Percentiles rank a stretch among this genome's conserved stretches.
These are phyloP conservation scores for Flammula alnicola DNA, from an alignment of 1,284 basidiomycete species.

Conservation along the genomic window DNA sequence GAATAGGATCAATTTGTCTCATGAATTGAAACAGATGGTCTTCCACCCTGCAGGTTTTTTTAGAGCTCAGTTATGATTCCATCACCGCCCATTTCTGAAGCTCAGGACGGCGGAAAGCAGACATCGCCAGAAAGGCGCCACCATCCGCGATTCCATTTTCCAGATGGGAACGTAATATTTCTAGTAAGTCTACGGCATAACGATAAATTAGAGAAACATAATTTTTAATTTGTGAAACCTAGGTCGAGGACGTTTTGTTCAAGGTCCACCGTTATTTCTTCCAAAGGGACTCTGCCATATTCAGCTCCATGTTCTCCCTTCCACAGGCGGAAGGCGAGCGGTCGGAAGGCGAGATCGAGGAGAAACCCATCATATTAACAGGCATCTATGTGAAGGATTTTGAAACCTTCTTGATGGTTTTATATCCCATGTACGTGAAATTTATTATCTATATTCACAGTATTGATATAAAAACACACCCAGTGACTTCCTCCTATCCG, in stretches of 20 bases:
- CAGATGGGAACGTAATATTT: conserved; percentile 1
- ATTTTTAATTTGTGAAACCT: too few species aligned
- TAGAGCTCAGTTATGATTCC: neutral
- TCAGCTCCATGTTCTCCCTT: conserved; percentile 30
- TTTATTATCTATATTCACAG: neutral
- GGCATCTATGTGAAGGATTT: conserved; percentile 22
- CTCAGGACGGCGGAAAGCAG: too few species aligned
- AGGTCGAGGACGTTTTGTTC: conserved; percentile 28
- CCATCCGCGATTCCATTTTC: neutral
- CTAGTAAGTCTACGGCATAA: conserved; percentile 3
- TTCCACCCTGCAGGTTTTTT: too few species aligned
- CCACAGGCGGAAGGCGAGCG: conserved; percentile 18
- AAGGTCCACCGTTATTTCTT: conserved; percentile 30
- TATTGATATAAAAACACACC: too few species aligned
- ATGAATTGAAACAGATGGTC: too few species aligned
- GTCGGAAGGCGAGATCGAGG: conserved; percentile 27
- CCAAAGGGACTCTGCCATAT: conserved; percentile 26
- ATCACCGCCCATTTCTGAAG: conserved; percentile 1
- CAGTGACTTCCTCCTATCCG: conserved; percentile 17
- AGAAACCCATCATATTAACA: conserved; percentile 27
- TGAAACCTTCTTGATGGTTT: conserved; percentile 13
- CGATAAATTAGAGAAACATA: too few species aligned
- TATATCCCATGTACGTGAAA: conserved; percentile 18
- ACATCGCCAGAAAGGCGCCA: too few species aligned
- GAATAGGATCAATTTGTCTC: too few species aligned